These are phyloP conservation scores for Macrotyloma uniflorum DNA, from an alignment of 306 rosid genomes.

Conservation along the genomic window DNA sequence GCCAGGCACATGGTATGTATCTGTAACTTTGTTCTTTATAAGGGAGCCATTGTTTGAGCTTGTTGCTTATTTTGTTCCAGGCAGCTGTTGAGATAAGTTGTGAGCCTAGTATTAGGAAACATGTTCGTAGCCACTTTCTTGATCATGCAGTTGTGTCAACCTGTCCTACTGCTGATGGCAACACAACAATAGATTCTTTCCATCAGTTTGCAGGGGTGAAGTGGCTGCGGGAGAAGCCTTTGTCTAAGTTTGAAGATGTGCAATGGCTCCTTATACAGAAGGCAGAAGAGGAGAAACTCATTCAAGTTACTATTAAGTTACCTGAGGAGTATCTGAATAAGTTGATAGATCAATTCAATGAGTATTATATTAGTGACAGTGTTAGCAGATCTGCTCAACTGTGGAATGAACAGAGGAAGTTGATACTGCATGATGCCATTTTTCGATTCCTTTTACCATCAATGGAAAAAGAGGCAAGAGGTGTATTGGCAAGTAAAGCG, in stretches of 20 bases:
- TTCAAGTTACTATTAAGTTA: conserved; percentile 87
- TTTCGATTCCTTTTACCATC: conserved; percentile 86
- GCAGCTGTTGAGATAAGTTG: conserved; percentile 99
- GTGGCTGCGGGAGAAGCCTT: conserved; percentile 93
- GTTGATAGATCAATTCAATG: conserved; percentile 80
- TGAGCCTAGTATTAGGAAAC: conserved; percentile 93
- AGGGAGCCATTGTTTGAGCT: conserved; percentile 16
- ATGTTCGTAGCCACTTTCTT: conserved; percentile 86
- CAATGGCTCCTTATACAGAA: conserved; percentile 98
- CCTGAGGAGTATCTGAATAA: conserved; percentile 75
- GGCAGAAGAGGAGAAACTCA: conserved; percentile 95
- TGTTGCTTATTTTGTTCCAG: conserved; percentile 52
- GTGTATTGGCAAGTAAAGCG: conserved; percentile 71
- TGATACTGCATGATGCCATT: conserved; percentile 86
- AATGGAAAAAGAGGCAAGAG: conserved; percentile 95
- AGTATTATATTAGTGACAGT: conserved; percentile 91
- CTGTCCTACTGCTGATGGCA: conserved; percentile 82
- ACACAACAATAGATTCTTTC: conserved; percentile 75
- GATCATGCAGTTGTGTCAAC: conserved; percentile 88
- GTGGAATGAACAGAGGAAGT: conserved; percentile 98
- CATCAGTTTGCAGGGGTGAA: conserved; percentile 88
- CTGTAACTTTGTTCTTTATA: conserved; percentile 4
- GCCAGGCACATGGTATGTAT: conserved; percentile 92
- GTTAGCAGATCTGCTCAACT: conserved; percentile 97
- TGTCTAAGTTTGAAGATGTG: conserved; percentile 81